Evolutionary conservation across 1,139 yeast species (phyloP), one percentile per base, ranked within the genome.

Genomic region (Taphrina communis): DNA sequence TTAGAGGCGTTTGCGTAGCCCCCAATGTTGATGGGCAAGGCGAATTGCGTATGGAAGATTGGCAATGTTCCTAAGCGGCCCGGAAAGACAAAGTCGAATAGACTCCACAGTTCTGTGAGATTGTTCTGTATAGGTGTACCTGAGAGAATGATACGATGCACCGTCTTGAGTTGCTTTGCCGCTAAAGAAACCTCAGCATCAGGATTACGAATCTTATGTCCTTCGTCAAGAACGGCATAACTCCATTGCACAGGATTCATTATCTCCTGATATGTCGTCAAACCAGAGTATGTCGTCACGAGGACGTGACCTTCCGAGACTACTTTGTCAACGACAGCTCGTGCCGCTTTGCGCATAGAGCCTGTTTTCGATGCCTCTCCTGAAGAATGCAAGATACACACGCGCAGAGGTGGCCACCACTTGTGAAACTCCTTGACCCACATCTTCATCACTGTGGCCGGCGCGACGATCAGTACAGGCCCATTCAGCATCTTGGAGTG

Each of bases 91-190:
- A 94, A 94, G 76, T 94, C 99, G 80, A 94, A 94, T 65, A 94
- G 80, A 66, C 97, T 89, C 99, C 99, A 94, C 21, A 94, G 80
- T 77, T 94, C 99, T 17, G 88, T 85, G 71, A 94, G 81, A 75
- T 94, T 95, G 76, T 94, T 94, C 76, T 94, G 99, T 66, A 94
- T 92, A 0, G 99, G 99, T 0, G 99, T 94, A 1, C 99, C 99
- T 0, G 97, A 90, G 39, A 94, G 79, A 72, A 95, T 94, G 12
- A 94, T 83, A 71, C 99, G 81, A 77, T 94, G 88, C 36, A 87
- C 86, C 0, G 98, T 91, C 74, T 85, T 87, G 66, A 94, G 79
- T 74, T 88, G 91, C 76, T 94, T 94, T 78, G 97, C 89, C 0
- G 90, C 84, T 39, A 94, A 80, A 0, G 98, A 88, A 14, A 95